Evolutionary conservation across 2,329 filamentous ascomycete genomes (phyloP), one percentile per base, ranked within the genome.

Genomic region (Trichoderma asperellum): DNA sequence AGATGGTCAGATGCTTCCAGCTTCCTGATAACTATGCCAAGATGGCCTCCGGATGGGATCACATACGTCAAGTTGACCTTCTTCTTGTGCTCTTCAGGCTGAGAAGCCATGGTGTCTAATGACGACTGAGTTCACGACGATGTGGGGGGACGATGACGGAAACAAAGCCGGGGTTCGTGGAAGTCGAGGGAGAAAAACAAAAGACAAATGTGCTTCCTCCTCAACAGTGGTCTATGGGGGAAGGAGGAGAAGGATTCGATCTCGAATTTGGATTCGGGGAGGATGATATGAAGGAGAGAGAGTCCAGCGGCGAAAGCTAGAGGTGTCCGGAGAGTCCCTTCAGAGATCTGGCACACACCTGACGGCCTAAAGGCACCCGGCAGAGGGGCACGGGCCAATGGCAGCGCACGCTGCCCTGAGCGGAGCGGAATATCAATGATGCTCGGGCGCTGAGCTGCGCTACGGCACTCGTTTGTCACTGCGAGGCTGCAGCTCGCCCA

Each of bases 61-160:
- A 78, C 92, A 80, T 88, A 95, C 92, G 88, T 87, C 82, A 95
- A 81, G 82, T 95, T 92, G 81, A 90, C 91, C 89, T 93, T 94
- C 84, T 91, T 90, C 88, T 93, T 94, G 76, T 89, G 85, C 71
- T 92, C 87, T 72, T 81, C 80, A 73, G 89, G 88, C 79, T 92
- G 88, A 74, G 88, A 81, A 81, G 90, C 89, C 92, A 94, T 94
- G 74, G 82, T 91, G 87, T 74, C 75, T 43, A 32, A 70, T 70
- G 70, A 68, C n/a, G 35, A 59, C 65, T 52, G 37, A 21, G 58
- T 61, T 66, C 68, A 70, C 49, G 68, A 40, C 12, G 57, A 66
- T 57, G 68, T 69, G 68, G 68, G 47, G 64, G 57, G 40, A 43
- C 73, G 75, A 73, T 73, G 73, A 70, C 68, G 73, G 72, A 74